These are phyloP conservation scores for Podospora australis DNA, from an alignment of 495 filamentous ascomycete species.

Conservation along the genomic window DNA sequence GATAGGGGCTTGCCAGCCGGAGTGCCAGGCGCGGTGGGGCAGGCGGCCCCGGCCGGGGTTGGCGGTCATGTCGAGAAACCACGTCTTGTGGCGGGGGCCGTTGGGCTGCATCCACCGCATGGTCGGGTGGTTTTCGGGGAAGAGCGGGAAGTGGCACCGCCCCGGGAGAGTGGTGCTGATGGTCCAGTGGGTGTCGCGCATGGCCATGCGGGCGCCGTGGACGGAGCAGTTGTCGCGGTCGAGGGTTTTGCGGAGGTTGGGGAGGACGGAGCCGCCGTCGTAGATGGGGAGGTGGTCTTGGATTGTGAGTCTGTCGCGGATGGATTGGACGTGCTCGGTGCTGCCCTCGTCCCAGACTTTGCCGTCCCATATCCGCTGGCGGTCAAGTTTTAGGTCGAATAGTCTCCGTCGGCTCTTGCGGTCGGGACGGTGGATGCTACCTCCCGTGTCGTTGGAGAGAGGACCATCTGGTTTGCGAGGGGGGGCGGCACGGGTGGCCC, in stretches of 20 bases:
- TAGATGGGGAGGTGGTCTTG: conserved; percentile 8
- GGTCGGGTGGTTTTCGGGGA: too few relatives aligned
- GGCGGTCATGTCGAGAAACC: background rate
- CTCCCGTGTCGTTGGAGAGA: background rate
- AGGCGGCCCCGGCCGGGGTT: background rate
- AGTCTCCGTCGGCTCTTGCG: background rate
- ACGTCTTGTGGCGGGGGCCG: too few relatives aligned
- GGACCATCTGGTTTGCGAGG: background rate
- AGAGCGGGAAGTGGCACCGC: too few relatives aligned
- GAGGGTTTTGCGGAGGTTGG: background rate
- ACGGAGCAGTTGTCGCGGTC: background rate
- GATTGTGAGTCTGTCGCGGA: background rate
- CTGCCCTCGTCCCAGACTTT: background rate
- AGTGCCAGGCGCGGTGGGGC: background rate
- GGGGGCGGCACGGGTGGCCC: conserved; percentile 11
- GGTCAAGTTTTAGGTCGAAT: background rate
- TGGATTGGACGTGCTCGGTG: background rate
- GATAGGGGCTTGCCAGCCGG: background rate
- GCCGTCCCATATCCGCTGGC: background rate
- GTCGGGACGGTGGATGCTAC: background rate
- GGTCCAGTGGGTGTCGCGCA: conserved; percentile 1
- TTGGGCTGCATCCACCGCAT: too few relatives aligned
- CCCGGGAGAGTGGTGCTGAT: too few relatives aligned
- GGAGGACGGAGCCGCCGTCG: conserved; percentile 13
- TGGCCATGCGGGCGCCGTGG: background rate